A percentile compares a stretch with the other conserved stretches of the same genome.
Conservation (phyloP, 768 basidiomycete genomes). For the Tubosaeta sp. region DNA sequence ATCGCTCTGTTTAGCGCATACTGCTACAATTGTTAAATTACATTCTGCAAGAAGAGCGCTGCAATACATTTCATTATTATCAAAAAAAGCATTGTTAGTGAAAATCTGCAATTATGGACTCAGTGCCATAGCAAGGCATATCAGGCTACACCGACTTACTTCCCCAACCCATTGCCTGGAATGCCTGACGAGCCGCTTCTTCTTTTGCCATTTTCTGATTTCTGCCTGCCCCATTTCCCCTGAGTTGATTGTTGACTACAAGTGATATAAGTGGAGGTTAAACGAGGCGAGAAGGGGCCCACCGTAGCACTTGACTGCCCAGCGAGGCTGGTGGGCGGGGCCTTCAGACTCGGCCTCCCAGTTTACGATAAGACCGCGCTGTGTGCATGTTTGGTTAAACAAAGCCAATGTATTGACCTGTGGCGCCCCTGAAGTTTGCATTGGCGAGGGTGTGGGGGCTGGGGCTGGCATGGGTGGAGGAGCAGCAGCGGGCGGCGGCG, state of each 20-base stretch:
- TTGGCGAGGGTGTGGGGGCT: conserved; percentile 16
- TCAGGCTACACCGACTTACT: conserved; percentile 13
- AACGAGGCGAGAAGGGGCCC: conserved; percentile 18
- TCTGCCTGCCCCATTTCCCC: conserved; percentile 48
- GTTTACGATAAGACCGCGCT: conserved; percentile 40
- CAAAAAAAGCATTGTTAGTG: not conserved
- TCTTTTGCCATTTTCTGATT: conserved; percentile 67
- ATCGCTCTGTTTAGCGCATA: not conserved
- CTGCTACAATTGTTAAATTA: conserved; percentile 1
- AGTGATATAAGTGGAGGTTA: conserved; percentile 1
- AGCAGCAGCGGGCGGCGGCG: conserved; percentile 13
- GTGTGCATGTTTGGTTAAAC: conserved; percentile 51
- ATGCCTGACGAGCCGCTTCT: conserved; percentile 60
- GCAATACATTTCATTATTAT: not conserved
- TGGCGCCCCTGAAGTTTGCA: conserved; percentile 15
- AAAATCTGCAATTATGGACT: conserved; percentile 11
- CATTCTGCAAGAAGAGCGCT: not conserved
- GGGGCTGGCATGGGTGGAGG: conserved; percentile 17
- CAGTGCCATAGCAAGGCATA: not conserved
- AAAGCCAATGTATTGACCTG: conserved; percentile 41
- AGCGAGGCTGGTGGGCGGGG: conserved; percentile 51
- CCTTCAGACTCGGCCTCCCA: conserved; percentile 48
- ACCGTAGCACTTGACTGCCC: conserved; percentile 55
- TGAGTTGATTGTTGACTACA: conserved; percentile 48
- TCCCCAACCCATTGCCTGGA: conserved; percentile 50